Base-by-base conservation (phyloP, 225 moss, liverwort and hornwort genomes). In the Neckera pumila region DNA sequence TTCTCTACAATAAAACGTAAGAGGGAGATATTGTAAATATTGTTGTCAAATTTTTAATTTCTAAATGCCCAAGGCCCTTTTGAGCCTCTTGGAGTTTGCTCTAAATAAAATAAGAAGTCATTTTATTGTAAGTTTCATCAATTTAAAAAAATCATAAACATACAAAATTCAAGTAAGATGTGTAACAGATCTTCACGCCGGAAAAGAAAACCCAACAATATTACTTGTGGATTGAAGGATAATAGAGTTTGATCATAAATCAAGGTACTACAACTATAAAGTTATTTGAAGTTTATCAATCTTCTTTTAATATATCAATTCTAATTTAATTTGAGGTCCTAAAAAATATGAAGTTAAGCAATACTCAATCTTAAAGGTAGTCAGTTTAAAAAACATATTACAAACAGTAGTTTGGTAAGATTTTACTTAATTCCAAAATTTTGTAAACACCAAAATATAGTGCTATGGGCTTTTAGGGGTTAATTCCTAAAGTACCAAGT, bases 1-100 rank as follows among this genome's bases (percentile, higher is more conserved):
- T n/a, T n/a, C 0, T 0, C 8, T 0, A n/a, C 3, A n/a, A 36
- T 76, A 34, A 77, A 54, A 36, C 6, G 13, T 2, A 53, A 34
- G 14, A 23, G 0, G 54, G 36, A 76, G 54, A 76, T 76, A 21
- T 51, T 33, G 3, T 12, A 51, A 51, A 51, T 76, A 51, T 49
- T 49, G 1, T 21, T 53, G 36, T 56, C n/a, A n/a, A 54, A 16
- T 6, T 56, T 2, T 56, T n/a, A 15, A n/a, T 1, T 3, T 6
- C 10, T 14, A 21, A 33, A 31, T 34, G 53, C 2, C 12, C 1
- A 51, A 21, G 51, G 4, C 2, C 4, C 20, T 33, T 75, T 33
- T 49, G 7, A 51, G 12, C 18, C 33, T 75, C 18, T 17, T 30
- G 3, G 14, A 30, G 7, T 74, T 74, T 47, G 18, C 4, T 45